These are phyloP conservation scores for Aristolochia californica DNA, from an alignment of 164 flowering plant species.

Conservation along the genomic window DNA sequence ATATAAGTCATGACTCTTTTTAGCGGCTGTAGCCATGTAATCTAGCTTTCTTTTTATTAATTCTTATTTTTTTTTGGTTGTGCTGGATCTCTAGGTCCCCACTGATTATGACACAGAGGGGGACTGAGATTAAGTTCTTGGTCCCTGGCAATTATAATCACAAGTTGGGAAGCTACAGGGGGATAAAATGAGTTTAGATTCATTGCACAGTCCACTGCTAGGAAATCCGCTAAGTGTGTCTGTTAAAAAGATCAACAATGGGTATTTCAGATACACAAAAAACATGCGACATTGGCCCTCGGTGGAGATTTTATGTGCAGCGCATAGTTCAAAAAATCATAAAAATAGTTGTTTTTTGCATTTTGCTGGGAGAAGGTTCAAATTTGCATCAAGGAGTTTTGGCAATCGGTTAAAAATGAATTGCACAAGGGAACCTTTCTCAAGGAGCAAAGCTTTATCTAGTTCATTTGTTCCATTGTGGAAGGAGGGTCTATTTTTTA, in stretches of 20 bases:
- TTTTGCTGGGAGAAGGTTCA: slow-evolving; percentile 42
- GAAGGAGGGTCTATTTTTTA: slow-evolving; percentile 65
- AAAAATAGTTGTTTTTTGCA: slow-evolving; percentile 36
- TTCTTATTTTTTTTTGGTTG: too few species aligned
- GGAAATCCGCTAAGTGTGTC: slow-evolving; percentile 34
- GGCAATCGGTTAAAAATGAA: slow-evolving; percentile 37
- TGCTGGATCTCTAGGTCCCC: slow-evolving; percentile 8
- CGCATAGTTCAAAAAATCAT: slow-evolving; percentile 27
- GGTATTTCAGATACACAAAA: slow-evolving; percentile 13
- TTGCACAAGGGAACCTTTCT: slow-evolving; percentile 44
- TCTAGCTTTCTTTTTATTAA: too few species aligned
- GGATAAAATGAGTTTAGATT: slow-evolving; percentile 41
- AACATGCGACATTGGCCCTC: slow-evolving; percentile 13
- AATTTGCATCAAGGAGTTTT: slow-evolving; percentile 26
- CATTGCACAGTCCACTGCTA: slow-evolving; percentile 34
- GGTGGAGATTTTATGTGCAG: slow-evolving; percentile 24
- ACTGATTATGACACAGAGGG: slow-evolving; percentile 25
- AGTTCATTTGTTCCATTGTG: slow-evolving; percentile 54
- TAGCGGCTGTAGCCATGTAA: too few species aligned
- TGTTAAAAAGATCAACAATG: slow-evolving; percentile 18
- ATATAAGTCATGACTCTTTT: too few species aligned
- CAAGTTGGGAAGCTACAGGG: slow-evolving; percentile 5
- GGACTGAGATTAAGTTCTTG: slow-evolving; percentile 67
- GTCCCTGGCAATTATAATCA: slow-evolving; percentile 46
- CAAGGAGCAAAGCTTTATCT: slow-evolving; percentile 42